These are phyloP conservation scores for Nigrograna mackinnonii DNA, from an alignment of 2,329 filamentous ascomycete genomes.

Conservation along the genomic window DNA sequence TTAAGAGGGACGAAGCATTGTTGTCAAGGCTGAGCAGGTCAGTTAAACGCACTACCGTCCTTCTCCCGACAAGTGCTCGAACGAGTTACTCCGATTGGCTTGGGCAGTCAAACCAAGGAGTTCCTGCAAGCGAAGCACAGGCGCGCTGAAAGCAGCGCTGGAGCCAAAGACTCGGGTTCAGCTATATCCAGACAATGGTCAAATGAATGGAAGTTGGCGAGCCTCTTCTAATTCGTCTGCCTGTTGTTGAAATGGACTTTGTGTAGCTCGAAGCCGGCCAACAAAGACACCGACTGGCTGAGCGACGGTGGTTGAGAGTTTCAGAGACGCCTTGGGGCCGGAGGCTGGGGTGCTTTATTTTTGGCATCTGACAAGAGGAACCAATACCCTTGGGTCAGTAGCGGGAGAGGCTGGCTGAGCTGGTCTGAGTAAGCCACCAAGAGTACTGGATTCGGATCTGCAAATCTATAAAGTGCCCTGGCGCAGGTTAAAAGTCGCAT, in stretches of 20 bases:
- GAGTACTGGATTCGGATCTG: too few relatives aligned
- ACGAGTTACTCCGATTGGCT: slow-evolving; percentile 9
- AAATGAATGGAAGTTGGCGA: neutral
- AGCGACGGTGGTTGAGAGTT: too few relatives aligned
- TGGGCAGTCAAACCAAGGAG: neutral
- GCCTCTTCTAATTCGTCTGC: too few relatives aligned
- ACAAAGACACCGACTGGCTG: too few relatives aligned
- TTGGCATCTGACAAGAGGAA: slow-evolving; percentile 12
- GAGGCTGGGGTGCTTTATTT: slow-evolving; percentile 22
- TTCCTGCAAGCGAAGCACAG: neutral
- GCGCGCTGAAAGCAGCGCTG: neutral
- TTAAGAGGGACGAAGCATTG: too few relatives aligned
- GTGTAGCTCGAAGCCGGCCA: too few relatives aligned
- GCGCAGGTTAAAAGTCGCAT: too few relatives aligned
- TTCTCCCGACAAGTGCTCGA: slow-evolving; percentile 10
- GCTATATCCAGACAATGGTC: neutral
- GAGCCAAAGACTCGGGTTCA: neutral
- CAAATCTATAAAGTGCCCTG: too few relatives aligned
- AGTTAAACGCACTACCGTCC: too few relatives aligned
- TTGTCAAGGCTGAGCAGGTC: too few relatives aligned
- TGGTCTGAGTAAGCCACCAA: slow-evolving; percentile 10
- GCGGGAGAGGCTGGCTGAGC: slow-evolving; percentile 1
- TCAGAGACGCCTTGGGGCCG: slow-evolving; percentile 3
- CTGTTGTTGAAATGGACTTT: too few relatives aligned
- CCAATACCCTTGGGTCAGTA: neutral